These are phyloP conservation scores for Gyromitra esculenta DNA, from an alignment of 2,329 filamentous ascomycete genomes.

Conservation along the genomic window DNA sequence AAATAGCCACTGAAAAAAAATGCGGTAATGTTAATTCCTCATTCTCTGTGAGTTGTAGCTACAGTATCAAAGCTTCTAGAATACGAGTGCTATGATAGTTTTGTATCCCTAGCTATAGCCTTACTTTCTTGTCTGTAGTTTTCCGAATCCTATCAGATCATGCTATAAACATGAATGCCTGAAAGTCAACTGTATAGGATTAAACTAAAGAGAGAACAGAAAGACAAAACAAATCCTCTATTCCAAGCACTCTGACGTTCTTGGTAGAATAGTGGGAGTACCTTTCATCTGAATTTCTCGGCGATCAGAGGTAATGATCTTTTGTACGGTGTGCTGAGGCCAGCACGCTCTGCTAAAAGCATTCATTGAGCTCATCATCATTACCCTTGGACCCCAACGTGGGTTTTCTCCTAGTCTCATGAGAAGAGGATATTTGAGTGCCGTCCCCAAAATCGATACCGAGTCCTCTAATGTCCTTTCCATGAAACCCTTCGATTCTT, in stretches of 20 bases:
- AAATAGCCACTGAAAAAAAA: not conserved
- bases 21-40: not conserved
- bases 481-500: conserved; percentile 10
- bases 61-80: not conserved
- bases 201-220: conserved; percentile 24
- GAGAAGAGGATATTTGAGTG: not conserved
- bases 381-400: not conserved
- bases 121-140: not conserved
- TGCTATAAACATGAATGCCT: conserved; percentile 19
- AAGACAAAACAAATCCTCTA: not conserved
- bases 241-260: conserved; percentile 2
- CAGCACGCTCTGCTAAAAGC: conserved; percentile 21
- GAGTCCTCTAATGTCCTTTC: conserved; percentile 6
- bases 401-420: not conserved
- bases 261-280: conserved; percentile 16
- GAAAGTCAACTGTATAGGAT: not conserved
- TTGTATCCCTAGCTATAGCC: not conserved
- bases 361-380: conserved; percentile 46
- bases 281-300: not conserved
- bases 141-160: conserved; percentile 5
- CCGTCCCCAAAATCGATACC: not conserved
- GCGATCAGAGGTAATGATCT: conserved; percentile 1
- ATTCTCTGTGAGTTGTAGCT: not conserved
- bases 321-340: not conserved
- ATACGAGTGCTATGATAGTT: not conserved